Percentiles rank a stretch among this genome's conserved stretches.
Evolutionary conservation across 1,284 basidiomycete species (phyloP).

Genomic region (Cryptococcus neoformans): DNA sequence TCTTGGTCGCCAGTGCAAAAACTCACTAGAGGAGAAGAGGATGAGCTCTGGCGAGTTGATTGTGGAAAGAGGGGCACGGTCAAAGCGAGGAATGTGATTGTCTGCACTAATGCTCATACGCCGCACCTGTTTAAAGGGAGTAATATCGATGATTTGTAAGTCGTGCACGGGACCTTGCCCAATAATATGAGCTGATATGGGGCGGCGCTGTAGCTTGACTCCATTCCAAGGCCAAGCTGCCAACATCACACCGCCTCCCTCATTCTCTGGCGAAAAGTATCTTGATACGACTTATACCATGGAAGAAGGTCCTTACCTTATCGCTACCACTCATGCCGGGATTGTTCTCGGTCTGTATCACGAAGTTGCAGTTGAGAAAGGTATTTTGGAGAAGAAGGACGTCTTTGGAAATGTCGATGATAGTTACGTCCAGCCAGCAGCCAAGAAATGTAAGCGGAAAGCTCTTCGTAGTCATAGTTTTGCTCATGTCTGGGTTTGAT

Average conservation of each 20-base stretch:
- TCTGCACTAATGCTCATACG: conserved; percentile 42
- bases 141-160: conserved; percentile 15
- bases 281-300: conserved; percentile 20
- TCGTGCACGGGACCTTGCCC: background rate
- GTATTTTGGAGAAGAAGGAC: conserved; percentile 11
- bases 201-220: conserved; percentile 13
- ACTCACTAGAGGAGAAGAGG: background rate
- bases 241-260: conserved; percentile 21
- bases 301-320: conserved; percentile 27
- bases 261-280: conserved; percentile 14
- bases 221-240: conserved; percentile 26
- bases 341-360: conserved; percentile 22
- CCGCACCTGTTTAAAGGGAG: conserved; percentile 25
- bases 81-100: conserved; percentile 23
- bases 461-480: background rate
- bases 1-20: conserved; percentile 20
- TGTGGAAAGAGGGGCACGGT: conserved; percentile 15
- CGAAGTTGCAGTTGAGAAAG: background rate
- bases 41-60: background rate
- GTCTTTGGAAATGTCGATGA: conserved; percentile 17
- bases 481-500: too few relatives aligned
- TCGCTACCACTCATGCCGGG: conserved; percentile 23
- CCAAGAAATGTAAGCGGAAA: conserved; percentile 3
- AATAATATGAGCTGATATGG: background rate
- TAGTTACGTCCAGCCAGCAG: conserved; percentile 8